Base-by-base conservation (phyloP, 2,329 filamentous ascomycete species). In the Diaporthe citri region DNA sequence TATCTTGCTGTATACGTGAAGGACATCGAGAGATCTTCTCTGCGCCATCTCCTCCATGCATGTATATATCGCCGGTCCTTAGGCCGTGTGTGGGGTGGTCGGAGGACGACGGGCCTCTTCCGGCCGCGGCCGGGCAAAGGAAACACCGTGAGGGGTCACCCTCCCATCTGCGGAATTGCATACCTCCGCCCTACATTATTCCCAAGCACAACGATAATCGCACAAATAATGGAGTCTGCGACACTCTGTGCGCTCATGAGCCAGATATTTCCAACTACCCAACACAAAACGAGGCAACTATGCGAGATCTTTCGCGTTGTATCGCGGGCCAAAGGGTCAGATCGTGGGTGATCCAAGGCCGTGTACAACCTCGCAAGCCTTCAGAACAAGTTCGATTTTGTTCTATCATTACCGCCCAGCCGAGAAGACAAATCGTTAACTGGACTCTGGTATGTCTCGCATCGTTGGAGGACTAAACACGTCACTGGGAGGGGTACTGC, bases 71-170 rank as follows among this genome's bases (percentile, higher is more conserved):
- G 66, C 72, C 66, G 48, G 73, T 72, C 25, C 10, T 41, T 15
- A 10, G 10, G 59, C 59, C 67, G 69, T 41, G 39, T 66, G 46
- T 60, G 25, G 31, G 56, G 34, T 41, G n/a, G 31, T 39, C 25
- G 15, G 48, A 20, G 25, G 51, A 41, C n/a, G 43, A 28, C 51
- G 59, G 31, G 28, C 39, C 56, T 51, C n/a, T 22, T 62, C 43
- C 28, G 41, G 60, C 46, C 25, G 34, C 36, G 15, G 9, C 34
- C 75, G 72, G 75, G 59, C 52, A 74, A 76, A 76, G 67, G 46
- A 62, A 76, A 74, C 43, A 66, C 75, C 72, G 75, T 46, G 72
- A 71, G 71, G 57, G 57, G 34, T 52, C 51, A 20, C 2, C 17
- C 13, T 28, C 6, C n/a, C 36, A 13, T 12, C 39, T 5, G 3